phyloP scores from a whole-genome alignment of 306 rosid genomes.

The Trifolium fragiferum region DNA sequence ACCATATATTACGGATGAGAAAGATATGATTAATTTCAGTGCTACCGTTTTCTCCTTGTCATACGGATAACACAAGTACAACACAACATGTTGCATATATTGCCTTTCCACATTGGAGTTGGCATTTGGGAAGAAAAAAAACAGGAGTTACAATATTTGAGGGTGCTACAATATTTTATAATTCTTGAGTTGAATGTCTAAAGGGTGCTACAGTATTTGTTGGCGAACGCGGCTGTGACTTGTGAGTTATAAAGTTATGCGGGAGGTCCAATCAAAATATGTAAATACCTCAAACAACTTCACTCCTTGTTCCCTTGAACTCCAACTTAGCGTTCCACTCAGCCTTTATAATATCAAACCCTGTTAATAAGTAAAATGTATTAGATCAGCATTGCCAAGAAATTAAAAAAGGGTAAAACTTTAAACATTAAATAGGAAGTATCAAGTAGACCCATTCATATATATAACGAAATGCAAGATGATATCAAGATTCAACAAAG shows the following conservation, averaged over 20 bases:
- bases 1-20: neutral
- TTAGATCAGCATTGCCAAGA: slow-evolving; percentile 25
- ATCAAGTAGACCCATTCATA: neutral
- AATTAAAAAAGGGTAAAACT: slow-evolving; percentile 22
- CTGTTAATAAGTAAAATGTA: slow-evolving; percentile 39
- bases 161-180: too few species aligned
- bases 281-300: slow-evolving; percentile 49
- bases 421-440: slow-evolving; percentile 29
- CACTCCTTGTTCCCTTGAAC: slow-evolving; percentile 35
- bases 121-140: slow-evolving; percentile 32
- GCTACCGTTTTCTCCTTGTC: slow-evolving; percentile 11
- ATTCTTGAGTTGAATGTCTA: slow-evolving; percentile 16
- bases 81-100: neutral
- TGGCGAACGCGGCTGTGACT: too few species aligned
- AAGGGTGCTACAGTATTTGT: too few species aligned
- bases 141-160: too few species aligned
- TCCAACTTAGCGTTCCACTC: slow-evolving; percentile 50
- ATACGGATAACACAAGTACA: neutral
- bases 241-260: neutral
- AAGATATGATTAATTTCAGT: slow-evolving; percentile 9
- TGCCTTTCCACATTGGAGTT: neutral
- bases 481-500: slow-evolving; percentile 21
- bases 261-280: slow-evolving; percentile 37
- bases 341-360: slow-evolving; percentile 45
- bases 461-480: slow-evolving; percentile 23